These are phyloP conservation scores for Salix caprea DNA, from an alignment of 345 rosid species.

Conservation along the genomic window DNA sequence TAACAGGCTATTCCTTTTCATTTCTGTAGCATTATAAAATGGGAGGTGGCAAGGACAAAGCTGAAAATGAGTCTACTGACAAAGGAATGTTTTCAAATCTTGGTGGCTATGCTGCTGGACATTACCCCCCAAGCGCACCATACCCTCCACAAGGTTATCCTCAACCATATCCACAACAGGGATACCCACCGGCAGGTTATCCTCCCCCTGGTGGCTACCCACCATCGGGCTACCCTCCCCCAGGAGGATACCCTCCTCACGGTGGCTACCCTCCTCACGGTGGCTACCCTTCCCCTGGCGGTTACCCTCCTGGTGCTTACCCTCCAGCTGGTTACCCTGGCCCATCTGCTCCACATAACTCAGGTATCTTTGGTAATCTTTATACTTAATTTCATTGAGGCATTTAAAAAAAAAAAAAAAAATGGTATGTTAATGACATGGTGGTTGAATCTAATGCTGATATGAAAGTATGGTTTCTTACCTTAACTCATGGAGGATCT, in stretches of 20 bases:
- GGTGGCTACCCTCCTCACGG: slow-evolving; percentile 42
- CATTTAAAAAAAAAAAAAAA: not conserved
- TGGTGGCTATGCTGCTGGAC: slow-evolving; percentile 59
- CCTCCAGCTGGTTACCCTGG: slow-evolving; percentile 52
- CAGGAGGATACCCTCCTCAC: slow-evolving; percentile 37
- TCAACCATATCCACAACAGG: slow-evolving; percentile 36
- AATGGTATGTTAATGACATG: not conserved
- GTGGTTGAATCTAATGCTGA: not conserved
- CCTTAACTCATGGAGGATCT: not conserved
- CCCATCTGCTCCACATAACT: slow-evolving; percentile 28
- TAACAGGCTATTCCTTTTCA: not conserved
- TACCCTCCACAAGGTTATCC: slow-evolving; percentile 37
- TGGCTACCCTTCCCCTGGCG: slow-evolving; percentile 56
- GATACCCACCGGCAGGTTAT: slow-evolving; percentile 39
- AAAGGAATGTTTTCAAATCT: slow-evolving; percentile 65
- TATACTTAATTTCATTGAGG: not conserved
- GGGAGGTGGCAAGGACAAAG: slow-evolving; percentile 47
- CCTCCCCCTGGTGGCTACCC: slow-evolving; percentile 49
- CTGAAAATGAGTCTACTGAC: slow-evolving; percentile 38
- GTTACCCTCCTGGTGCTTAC: slow-evolving; percentile 21
- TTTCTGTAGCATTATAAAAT: slow-evolving; percentile 24
- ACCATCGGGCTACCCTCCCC: slow-evolving; percentile 20
- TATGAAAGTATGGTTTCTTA: not conserved
- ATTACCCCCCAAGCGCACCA: slow-evolving; percentile 23
- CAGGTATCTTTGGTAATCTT: slow-evolving; percentile 15